Evolutionary conservation across 352 stramenopile genomes (phyloP).

Genomic region (Pythium aristosporum): DNA sequence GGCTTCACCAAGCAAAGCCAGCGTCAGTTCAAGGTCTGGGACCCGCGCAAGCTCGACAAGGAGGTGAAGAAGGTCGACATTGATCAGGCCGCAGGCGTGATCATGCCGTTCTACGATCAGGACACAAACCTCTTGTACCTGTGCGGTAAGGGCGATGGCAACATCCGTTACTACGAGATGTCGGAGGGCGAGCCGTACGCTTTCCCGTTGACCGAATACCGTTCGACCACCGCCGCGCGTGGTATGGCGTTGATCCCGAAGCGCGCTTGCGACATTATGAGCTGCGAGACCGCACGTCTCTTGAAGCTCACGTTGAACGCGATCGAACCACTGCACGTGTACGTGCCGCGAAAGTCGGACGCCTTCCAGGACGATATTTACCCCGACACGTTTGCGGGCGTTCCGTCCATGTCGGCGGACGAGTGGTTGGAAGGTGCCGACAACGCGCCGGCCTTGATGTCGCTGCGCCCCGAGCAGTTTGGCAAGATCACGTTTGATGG

Average conservation of each 20-base stretch:
- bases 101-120: constrained; percentile 99
- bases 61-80: constrained; percentile 95
- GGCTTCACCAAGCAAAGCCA: constrained; percentile 97
- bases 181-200: constrained; percentile 94
- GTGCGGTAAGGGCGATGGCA: constrained; percentile 97
- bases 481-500: constrained; percentile 87
- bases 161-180: constrained; percentile 99
- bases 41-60: constrained; percentile 89
- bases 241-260: constrained; percentile 99
- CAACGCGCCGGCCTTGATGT: constrained; percentile 92
- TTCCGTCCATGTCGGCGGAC: constrained; percentile 94
- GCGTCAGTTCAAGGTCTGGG: constrained; percentile 91
- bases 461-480: constrained; percentile 89
- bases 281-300: constrained; percentile 95
- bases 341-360: constrained; percentile 98
- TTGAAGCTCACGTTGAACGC: constrained; percentile 96
- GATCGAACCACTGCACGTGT: constrained; percentile 96
- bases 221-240: constrained; percentile 94
- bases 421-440: constrained; percentile 95
- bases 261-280: constrained; percentile 97
- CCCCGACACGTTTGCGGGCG: constrained; percentile 93
- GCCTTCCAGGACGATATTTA: constrained; percentile 99
- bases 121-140: constrained; percentile 99
- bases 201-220: constrained; percentile 94
- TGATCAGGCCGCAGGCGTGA: constrained; percentile 97